Evolutionary conservation across 176 grass and related monocot genomes (phyloP), one percentile per base, ranked within the genome.

Genomic region (Triticum dicoccoides): DNA sequence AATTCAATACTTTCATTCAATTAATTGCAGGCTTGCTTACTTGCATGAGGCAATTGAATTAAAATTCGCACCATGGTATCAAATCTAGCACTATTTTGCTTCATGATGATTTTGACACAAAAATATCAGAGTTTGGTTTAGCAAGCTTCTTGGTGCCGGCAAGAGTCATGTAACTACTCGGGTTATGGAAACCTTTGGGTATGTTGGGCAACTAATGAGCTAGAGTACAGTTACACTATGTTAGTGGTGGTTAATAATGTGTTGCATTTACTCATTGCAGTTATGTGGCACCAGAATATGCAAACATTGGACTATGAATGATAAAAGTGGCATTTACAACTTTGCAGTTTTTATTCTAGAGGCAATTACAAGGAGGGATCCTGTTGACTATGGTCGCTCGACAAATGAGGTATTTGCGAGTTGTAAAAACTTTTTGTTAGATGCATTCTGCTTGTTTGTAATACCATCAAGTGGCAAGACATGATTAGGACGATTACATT

Each of bases 151-250:
- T 2, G 93, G 93, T 76, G 93, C 91, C 77, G 93, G 93, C 84
- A 95, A 95, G 87, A 95, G 93, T 80, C 93, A 95, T 72, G 89
- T 95, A 27, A 95, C 91, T 78, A 95, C 93, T 85, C 87, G 93
- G 83, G 89, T 95, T 89, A 95, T 95, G 93, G 93, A 91, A 85
- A 92, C 93, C 67, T 95, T 95, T 81, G 91, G 93, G 93, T 95
- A 85, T 89, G 89, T 85, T 85, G 51, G 64, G 12, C 71, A 80
- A 72, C 76, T 82, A 1, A 9, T 69, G 27, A 80, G 20, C 1
- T 23, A 80, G 45, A 66, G 80, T 86, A 63, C 24, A 20, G 23
- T 21, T 32, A 62, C 41, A 54, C 20, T 62, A 69, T 73, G 34
- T 11, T 74, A 67, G 18, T 78, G 49, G 17, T 42, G 65, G 76